Evolutionary conservation across 192 early-diverging fungal genomes (phyloP).

Genomic region (Haplosporangium gracile): DNA sequence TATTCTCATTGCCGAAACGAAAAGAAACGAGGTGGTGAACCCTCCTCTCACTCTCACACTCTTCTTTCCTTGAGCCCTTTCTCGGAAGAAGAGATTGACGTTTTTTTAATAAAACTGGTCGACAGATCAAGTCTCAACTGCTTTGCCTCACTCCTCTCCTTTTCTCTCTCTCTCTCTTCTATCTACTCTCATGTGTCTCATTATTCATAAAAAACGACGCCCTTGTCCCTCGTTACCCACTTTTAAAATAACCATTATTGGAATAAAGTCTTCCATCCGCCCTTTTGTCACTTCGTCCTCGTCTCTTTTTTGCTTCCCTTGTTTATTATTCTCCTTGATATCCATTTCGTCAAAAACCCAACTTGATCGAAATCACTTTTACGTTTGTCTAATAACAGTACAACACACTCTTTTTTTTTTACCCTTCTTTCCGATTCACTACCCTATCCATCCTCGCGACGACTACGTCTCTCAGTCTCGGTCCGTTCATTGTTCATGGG

Average conservation of each 20-base stretch:
- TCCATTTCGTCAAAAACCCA: too few species aligned
- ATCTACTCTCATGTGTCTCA: not conserved
- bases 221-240: not conserved
- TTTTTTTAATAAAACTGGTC: too few species aligned
- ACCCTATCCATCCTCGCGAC: too few species aligned
- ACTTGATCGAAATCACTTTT: too few species aligned
- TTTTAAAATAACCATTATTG: not conserved
- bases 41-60: not conserved
- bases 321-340: not conserved
- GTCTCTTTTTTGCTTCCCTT: not conserved
- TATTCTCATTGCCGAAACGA: not conserved
- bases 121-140: not conserved
- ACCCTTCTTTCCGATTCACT: too few species aligned
- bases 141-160: not conserved
- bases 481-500: not conserved
- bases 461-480: not conserved
- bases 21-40: not conserved
- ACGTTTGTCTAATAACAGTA: too few species aligned
- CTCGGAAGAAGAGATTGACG: not conserved
- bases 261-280: not conserved
- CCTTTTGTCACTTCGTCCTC: not conserved
- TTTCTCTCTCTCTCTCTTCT: not conserved
- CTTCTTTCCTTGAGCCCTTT: not conserved
- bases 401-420: too few species aligned
- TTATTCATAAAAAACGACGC: not conserved